Percentiles rank a stretch among this genome's conserved stretches.
Evolutionary conservation across 2,329 filamentous ascomycete genomes (phyloP).

Genomic region (Penicillium digitatum): DNA sequence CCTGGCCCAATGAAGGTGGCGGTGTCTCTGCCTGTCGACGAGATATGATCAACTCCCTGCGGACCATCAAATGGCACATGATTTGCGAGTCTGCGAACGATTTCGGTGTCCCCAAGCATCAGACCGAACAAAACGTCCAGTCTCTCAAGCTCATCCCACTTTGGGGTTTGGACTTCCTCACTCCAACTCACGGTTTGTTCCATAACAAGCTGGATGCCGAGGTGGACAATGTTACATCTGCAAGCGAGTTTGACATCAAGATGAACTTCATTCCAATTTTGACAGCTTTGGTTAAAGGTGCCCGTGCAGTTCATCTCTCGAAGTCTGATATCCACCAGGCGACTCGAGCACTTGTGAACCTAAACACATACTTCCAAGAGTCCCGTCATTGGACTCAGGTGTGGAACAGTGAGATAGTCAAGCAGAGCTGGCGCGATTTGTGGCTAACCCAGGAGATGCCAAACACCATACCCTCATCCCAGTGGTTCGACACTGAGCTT

Average conservation of each 20-base stretch:
- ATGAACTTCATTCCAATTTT: conserved; percentile 54
- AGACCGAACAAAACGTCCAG: conserved; percentile 54
- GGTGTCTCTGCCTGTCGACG: conserved; percentile 55
- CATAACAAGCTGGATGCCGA: conserved; percentile 52
- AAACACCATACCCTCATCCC: conserved; percentile 33
- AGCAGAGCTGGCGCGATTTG: conserved; percentile 45
- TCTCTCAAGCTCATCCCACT: conserved; percentile 53
- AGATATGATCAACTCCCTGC: conserved; percentile 53
- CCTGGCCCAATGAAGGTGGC: conserved; percentile 52
- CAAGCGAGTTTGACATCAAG: conserved; percentile 48
- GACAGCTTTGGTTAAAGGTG: conserved; percentile 49
- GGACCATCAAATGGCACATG: conserved; percentile 54
- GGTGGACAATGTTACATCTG: conserved; percentile 47
- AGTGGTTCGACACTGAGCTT: conserved; percentile 40
- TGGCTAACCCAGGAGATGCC: conserved; percentile 48
- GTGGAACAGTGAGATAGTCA: conserved; percentile 46
- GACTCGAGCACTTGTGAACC: conserved; percentile 48
- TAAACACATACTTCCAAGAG: conserved; percentile 50
- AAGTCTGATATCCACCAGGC: conserved; percentile 45
- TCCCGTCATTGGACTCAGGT: conserved; percentile 49
- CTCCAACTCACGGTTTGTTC: conserved; percentile 53
- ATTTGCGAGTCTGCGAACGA: conserved; percentile 55
- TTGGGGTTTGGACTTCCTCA: conserved; percentile 54
- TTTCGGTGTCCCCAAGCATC: conserved; percentile 53
- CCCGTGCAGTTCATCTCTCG: conserved; percentile 45